Conservation (phyloP, 2,329 filamentous ascomycete species). For the Cytospora leucostoma region DNA sequence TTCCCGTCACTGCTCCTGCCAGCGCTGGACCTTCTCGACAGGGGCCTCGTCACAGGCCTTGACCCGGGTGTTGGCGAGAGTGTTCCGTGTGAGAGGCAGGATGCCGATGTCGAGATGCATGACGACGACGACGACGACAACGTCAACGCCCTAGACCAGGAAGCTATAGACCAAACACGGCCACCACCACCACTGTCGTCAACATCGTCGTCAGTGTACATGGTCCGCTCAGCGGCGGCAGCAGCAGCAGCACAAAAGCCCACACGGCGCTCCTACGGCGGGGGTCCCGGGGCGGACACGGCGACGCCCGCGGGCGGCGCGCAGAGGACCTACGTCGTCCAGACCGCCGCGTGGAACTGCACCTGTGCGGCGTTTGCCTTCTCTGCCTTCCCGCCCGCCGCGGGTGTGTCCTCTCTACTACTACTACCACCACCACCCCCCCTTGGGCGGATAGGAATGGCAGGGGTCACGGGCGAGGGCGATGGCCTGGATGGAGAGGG, state of each 20-base stretch:
- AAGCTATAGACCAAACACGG: constrained; percentile 4
- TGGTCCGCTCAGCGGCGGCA: constrained; percentile 60
- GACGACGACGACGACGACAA: not conserved
- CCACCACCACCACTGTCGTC: constrained; percentile 8
- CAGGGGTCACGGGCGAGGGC: not conserved
- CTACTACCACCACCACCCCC: constrained; percentile 19
- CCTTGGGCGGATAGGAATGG: constrained; percentile 15
- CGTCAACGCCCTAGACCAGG: too few species aligned
- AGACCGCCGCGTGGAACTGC: constrained; percentile 80
- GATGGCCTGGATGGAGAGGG: constrained; percentile 24
- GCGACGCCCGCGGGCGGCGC: not conserved
- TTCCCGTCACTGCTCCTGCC: constrained; percentile 81
- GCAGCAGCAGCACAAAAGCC: constrained; percentile 49
- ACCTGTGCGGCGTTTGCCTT: constrained; percentile 84
- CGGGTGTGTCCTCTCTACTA: constrained; percentile 10
- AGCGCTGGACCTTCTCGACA: constrained; percentile 84
- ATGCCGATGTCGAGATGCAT: not conserved
- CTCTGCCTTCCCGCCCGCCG: constrained; percentile 58
- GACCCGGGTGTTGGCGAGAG: constrained; percentile 27
- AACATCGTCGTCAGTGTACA: constrained; percentile 49
- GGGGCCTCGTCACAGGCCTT: constrained; percentile 66
- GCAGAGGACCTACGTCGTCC: constrained; percentile 64
- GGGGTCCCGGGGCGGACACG: constrained; percentile 22
- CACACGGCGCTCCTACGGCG: constrained; percentile 35
- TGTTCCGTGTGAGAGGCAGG: not conserved